Conservation (phyloP, 345 rosid species). For the Eucalyptus tenuipes region DNA sequence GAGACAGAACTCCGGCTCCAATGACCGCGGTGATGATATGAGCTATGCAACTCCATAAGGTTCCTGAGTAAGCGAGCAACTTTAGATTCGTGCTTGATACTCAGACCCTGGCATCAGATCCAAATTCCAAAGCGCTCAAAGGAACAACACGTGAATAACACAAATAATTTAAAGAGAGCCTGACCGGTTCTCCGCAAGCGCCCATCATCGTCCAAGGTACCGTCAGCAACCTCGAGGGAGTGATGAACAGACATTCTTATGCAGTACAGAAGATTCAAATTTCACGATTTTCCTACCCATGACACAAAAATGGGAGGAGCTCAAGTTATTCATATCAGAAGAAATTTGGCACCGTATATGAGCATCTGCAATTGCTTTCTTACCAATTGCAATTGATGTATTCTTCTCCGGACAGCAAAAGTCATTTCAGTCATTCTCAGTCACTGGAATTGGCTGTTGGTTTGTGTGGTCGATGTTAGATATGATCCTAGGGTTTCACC, state of each 20-base stretch:
- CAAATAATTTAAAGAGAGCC: background rate
- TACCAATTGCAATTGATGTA: too few species aligned
- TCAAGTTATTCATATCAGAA: background rate
- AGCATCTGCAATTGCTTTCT: background rate
- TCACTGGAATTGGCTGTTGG: background rate
- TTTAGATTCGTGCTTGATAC: background rate
- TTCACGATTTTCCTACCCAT: background rate
- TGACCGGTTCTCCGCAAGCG: constrained; percentile 30
- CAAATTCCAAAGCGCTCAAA: background rate
- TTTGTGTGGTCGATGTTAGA: background rate
- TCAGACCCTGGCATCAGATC: background rate
- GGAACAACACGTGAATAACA: background rate
- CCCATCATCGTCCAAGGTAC: constrained; percentile 19
- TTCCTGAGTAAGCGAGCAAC: constrained; percentile 23
- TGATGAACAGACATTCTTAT: constrained; percentile 13
- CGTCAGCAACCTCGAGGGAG: constrained; percentile 6
- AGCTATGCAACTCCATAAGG: constrained; percentile 30
- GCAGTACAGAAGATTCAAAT: background rate
- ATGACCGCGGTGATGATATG: constrained; percentile 43
- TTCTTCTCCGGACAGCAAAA: too few species aligned
- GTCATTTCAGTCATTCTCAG: background rate
- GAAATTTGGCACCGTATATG: background rate
- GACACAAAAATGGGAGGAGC: background rate
- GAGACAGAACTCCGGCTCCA: constrained; percentile 42
- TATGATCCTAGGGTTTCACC: background rate